phyloP scores from a whole-genome alignment of 352 stramenopile species.

The Pythium dissotocum region DNA sequence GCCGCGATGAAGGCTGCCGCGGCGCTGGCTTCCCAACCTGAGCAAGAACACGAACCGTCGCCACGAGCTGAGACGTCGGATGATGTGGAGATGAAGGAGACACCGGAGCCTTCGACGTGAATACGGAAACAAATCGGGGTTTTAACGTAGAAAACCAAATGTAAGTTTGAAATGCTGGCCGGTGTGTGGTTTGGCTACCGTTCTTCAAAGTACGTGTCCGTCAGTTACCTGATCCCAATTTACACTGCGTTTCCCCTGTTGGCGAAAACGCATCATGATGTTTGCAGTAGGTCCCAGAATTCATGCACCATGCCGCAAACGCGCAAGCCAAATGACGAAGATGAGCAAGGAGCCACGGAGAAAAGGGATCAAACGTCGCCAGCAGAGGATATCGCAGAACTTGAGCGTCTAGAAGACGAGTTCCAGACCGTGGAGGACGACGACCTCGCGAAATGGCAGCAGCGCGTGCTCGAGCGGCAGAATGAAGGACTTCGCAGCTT shows the following conservation, averaged over 20 bases:
- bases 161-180: background rate
- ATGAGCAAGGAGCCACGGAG: background rate
- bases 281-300: too few species aligned
- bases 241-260: background rate
- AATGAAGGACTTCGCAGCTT: slow-evolving; percentile 30
- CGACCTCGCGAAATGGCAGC: slow-evolving; percentile 42
- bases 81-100: slow-evolving; percentile 25
- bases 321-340: background rate
- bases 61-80: slow-evolving; percentile 1
- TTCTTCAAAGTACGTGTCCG: background rate
- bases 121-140: background rate
- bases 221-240: slow-evolving; percentile 9
- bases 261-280: background rate
- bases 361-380: background rate
- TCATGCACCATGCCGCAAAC: background rate
- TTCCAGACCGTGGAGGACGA: slow-evolving; percentile 9
- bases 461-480: slow-evolving; percentile 58
- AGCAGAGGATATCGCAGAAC: background rate
- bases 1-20: slow-evolving; percentile 3
- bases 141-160: slow-evolving; percentile 12
- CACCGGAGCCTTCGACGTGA: slow-evolving; percentile 8
- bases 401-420: slow-evolving; percentile 17
- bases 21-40: background rate
- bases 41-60: slow-evolving; percentile 18
- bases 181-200: background rate